phyloP scores from a whole-genome alignment of 1,284 basidiomycete species.

The Microbotryum violaceum region DNA sequence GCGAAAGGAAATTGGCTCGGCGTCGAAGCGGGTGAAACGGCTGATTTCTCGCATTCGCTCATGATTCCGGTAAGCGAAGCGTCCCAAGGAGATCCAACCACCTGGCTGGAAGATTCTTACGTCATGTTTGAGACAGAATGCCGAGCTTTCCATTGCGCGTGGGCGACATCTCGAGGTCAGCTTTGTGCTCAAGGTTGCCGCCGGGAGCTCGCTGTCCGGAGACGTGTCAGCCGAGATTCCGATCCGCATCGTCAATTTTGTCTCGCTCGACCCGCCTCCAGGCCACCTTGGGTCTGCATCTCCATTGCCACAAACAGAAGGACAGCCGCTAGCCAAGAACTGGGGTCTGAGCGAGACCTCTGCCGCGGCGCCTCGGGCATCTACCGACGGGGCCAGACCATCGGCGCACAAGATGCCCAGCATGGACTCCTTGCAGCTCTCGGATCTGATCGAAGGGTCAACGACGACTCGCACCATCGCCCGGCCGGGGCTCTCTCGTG shows the following conservation, averaged over 20 bases:
- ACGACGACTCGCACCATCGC: constrained; percentile 3
- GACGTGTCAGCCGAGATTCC: constrained; percentile 63
- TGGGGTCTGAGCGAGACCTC: constrained; percentile 15
- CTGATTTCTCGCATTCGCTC: constrained; percentile 57
- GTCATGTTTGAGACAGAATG: constrained; percentile 47
- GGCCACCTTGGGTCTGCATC: constrained; percentile 29
- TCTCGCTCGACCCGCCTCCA: constrained; percentile 70
- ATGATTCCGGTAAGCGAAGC: constrained; percentile 58
- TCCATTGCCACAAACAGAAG: not conserved
- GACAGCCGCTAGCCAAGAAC: constrained; percentile 9
- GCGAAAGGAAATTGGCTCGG: constrained; percentile 84
- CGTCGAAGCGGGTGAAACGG: constrained; percentile 55
- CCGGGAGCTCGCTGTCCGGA: constrained; percentile 59
- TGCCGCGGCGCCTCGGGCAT: not conserved
- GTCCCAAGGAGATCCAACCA: no score
- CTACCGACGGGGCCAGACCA: not conserved
- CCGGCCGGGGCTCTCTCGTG: constrained; percentile 15
- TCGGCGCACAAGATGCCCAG: constrained; percentile 16
- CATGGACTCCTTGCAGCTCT: constrained; percentile 21
- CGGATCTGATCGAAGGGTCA: constrained; percentile 15
- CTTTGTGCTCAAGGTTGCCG: constrained; percentile 64
- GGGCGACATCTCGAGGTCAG: constrained; percentile 70
- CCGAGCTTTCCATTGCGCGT: constrained; percentile 65
- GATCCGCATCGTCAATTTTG: constrained; percentile 64
- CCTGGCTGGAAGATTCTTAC: not conserved